Evolutionary conservation across 2,329 filamentous ascomycete species (phyloP).

Genomic region (Ophiognomonia clavigignenti-juglandacearum): DNA sequence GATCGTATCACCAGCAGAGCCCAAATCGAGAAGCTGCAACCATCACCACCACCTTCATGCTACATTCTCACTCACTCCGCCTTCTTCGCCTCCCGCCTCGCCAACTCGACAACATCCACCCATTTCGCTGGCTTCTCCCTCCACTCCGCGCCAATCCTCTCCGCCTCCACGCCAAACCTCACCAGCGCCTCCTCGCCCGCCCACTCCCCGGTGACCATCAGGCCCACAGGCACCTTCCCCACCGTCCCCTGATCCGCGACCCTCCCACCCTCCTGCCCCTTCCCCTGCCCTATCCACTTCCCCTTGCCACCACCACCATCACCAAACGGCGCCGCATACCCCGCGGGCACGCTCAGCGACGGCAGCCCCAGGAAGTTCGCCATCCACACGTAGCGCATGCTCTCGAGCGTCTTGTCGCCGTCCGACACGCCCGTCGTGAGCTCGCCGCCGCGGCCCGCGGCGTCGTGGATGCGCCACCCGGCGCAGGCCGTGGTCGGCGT

Average conservation of each 20-base stretch:
- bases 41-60: not conserved
- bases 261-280: constrained; percentile 25
- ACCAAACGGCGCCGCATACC: constrained; percentile 36
- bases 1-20: too few species aligned
- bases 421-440: constrained; percentile 38
- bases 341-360: constrained; percentile 39
- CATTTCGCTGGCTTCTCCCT: constrained; percentile 33
- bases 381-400: constrained; percentile 47
- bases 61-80: not conserved
- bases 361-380: constrained; percentile 47
- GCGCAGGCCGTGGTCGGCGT: constrained; percentile 59
- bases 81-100: constrained; percentile 25
- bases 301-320: too few species aligned
- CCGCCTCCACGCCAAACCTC: constrained; percentile 42
- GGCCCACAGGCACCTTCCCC: constrained; percentile 44
- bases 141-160: constrained; percentile 31
- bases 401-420: constrained; percentile 39
- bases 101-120: constrained; percentile 39
- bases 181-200: constrained; percentile 44
- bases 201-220: constrained; percentile 55
- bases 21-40: not conserved
- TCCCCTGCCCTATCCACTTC: too few species aligned
- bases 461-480: constrained; percentile 36
- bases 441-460: constrained; percentile 26
- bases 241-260: constrained; percentile 27